These are phyloP conservation scores for Tulasnella sp. DNA, from an alignment of 768 basidiomycete genomes.

Conservation along the genomic window DNA sequence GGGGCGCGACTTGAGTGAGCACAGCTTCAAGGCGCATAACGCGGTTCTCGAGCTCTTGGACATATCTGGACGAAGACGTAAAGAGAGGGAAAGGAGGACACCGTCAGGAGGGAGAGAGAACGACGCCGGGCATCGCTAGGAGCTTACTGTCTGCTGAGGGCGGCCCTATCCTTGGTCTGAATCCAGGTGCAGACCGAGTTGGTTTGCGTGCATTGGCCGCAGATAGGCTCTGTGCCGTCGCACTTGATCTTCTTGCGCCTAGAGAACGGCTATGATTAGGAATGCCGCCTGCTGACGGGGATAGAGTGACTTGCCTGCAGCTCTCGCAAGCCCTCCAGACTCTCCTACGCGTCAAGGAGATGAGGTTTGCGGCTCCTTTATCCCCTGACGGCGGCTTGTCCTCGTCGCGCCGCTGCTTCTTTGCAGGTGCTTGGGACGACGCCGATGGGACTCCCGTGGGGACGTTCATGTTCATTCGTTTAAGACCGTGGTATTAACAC, in stretches of 20 bases:
- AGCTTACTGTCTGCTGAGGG: slow-evolving; percentile 79
- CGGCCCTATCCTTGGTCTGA: slow-evolving; percentile 87
- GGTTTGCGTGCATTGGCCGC: slow-evolving; percentile 72
- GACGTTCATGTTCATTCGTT: not conserved
- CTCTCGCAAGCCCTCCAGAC: slow-evolving; percentile 90
- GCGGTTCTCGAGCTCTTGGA: slow-evolving; percentile 85
- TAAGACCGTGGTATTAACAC: not conserved
- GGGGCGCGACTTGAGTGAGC: slow-evolving; percentile 77
- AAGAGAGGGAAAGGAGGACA: slow-evolving; percentile 11
- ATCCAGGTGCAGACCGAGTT: slow-evolving; percentile 82
- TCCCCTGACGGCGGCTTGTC: slow-evolving; percentile 46
- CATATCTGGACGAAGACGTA: slow-evolving; percentile 53
- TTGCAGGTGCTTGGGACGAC: slow-evolving; percentile 33
- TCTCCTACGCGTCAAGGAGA: slow-evolving; percentile 59
- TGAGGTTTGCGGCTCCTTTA: slow-evolving; percentile 57
- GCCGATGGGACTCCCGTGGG: not conserved
- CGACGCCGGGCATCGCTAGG: not conserved
- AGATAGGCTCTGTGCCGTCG: slow-evolving; percentile 81
- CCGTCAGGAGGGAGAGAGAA: slow-evolving; percentile 21
- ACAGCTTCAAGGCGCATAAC: slow-evolving; percentile 82
- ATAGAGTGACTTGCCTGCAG: slow-evolving; percentile 58
- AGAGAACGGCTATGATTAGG: slow-evolving; percentile 30
- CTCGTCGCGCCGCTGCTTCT: slow-evolving; percentile 76
- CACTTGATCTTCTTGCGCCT: slow-evolving; percentile 94
- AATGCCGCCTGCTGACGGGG: slow-evolving; percentile 14